Percentiles rank a stretch among this genome's conserved stretches.
phyloP scores from a whole-genome alignment of 148 eudicot species.

The Chenopodium quinoa region DNA sequence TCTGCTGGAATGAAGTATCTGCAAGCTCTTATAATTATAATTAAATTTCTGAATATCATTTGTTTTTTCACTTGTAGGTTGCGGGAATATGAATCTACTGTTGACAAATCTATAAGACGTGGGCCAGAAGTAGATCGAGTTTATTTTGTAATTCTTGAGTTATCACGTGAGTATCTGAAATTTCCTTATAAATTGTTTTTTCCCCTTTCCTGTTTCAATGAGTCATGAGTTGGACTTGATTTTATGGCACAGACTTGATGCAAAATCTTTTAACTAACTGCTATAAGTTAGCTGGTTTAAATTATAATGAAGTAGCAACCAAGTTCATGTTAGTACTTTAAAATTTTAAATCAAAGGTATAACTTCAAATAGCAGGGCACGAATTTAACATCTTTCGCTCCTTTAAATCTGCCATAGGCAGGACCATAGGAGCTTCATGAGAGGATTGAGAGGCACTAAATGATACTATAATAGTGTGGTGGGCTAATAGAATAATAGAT shows the following conservation, averaged over 20 bases:
- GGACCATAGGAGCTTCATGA: not conserved
- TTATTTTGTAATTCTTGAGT: conserved; percentile 77
- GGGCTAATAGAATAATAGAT: too few species aligned
- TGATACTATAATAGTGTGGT: not conserved
- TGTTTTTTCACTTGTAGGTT: conserved; percentile 44
- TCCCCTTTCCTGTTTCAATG: not conserved
- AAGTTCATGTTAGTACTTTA: not conserved
- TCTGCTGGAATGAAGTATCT: not conserved
- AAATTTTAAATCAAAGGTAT: not conserved
- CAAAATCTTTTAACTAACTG: not conserved
- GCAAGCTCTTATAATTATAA: not conserved
- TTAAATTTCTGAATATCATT: conserved; percentile 3
- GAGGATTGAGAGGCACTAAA: too few species aligned
- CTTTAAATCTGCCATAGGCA: not conserved
- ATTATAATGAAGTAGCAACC: not conserved
- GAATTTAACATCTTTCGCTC: not conserved
- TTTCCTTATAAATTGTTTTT: not conserved
- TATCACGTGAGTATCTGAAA: conserved; percentile 75
- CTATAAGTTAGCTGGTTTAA: not conserved
- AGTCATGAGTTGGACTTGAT: not conserved
- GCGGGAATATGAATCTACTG: conserved; percentile 72
- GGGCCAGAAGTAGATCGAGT: conserved; percentile 81
- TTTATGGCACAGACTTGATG: not conserved
- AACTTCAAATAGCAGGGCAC: not conserved
- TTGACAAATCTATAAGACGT: conserved; percentile 57